Conservation (phyloP, 2,329 filamentous ascomycete species). For the Thermothelomyces thermophilus region DNA sequence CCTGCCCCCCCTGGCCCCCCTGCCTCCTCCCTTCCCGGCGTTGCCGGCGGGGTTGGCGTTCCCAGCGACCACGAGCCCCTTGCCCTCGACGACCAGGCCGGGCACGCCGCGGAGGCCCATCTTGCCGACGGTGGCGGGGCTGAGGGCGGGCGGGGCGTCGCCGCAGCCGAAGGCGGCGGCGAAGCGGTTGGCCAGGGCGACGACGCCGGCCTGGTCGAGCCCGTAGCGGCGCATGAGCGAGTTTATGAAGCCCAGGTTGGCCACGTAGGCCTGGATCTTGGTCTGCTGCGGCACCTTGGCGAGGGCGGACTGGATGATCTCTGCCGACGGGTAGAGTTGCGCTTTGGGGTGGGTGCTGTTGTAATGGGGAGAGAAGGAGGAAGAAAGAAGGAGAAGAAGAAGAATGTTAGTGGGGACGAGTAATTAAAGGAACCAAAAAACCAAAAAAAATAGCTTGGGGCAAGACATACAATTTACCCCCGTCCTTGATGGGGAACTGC, state of each 20-base stretch:
- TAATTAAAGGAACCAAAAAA: neutral
- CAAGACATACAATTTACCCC: conserved; percentile 17
- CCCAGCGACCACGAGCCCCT: neutral
- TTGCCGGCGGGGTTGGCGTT: neutral
- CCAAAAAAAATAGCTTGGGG: neutral
- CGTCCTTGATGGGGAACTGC: conserved; percentile 25
- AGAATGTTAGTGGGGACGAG: neutral
- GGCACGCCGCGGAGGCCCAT: conserved; percentile 50
- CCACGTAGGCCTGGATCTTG: conserved; percentile 23
- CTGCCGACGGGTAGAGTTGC: conserved; percentile 13
- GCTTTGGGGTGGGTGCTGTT: conserved; percentile 20
- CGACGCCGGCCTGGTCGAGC: conserved; percentile 30
- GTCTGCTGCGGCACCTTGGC: conserved; percentile 19
- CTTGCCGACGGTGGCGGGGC: conserved; percentile 45
- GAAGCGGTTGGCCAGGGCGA: conserved; percentile 45
- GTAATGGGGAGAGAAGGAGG: too few species aligned
- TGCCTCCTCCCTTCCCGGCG: neutral
- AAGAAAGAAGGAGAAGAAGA: neutral
- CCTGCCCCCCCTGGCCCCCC: conserved; percentile 2
- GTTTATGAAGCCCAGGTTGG: conserved; percentile 32
- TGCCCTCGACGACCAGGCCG: conserved; percentile 34
- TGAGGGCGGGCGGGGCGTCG: conserved; percentile 44
- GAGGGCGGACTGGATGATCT: conserved; percentile 21
- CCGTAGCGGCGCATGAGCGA: conserved; percentile 27
- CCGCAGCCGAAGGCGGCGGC: conserved; percentile 43